Evolutionary conservation across 2,329 filamentous ascomycete species (phyloP), one percentile per base, ranked within the genome.

Genomic region (Ophiostoma quercus): DNA sequence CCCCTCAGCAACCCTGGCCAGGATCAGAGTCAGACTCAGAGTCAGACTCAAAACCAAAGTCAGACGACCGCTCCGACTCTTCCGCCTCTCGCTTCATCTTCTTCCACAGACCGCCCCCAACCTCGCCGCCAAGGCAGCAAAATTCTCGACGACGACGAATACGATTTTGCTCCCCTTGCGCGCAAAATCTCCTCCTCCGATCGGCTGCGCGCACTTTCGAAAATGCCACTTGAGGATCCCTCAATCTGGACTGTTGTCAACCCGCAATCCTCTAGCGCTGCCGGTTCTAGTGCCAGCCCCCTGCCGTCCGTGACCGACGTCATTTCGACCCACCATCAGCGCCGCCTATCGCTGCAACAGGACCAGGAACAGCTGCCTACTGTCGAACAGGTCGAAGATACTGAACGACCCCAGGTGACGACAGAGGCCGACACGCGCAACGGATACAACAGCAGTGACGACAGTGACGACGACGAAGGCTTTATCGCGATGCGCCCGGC

Each of bases 181-280:
- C 78, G 74, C 71, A 79, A 77, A 66, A 76, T 80, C 8, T 79
- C 78, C 2, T 79, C 78, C 2, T 79, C 78, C 14, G 78, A 80
- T 69, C 77, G 76, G n/a, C 71, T 80, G 43, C 78, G 77, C 57
- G 77, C 75, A 2, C 74, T 79, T 9, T 77, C 78, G n/a, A 77
- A 78, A 51, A 76, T 74, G 54, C 78, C 78, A 5, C 68, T 79
- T 14, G 78, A 80, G 57, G 77, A 77, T 29, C 77, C 76, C 25
- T 74, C 75, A 7, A 74, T 71, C 19, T 79, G 78, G 78, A 79
- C 77, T 5, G 75, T 77, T 2, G 77, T 79, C 29, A 76, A 79
- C 60, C 71, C 76, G 14, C 69, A 74, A 51, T 29, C 74, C 0
- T n/a, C 74, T 0, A 73, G 62, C 32, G 72, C 47, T 14, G 68